These are phyloP conservation scores for Leccinum ochraceum DNA, from an alignment of 768 basidiomycete genomes.

Conservation along the genomic window DNA sequence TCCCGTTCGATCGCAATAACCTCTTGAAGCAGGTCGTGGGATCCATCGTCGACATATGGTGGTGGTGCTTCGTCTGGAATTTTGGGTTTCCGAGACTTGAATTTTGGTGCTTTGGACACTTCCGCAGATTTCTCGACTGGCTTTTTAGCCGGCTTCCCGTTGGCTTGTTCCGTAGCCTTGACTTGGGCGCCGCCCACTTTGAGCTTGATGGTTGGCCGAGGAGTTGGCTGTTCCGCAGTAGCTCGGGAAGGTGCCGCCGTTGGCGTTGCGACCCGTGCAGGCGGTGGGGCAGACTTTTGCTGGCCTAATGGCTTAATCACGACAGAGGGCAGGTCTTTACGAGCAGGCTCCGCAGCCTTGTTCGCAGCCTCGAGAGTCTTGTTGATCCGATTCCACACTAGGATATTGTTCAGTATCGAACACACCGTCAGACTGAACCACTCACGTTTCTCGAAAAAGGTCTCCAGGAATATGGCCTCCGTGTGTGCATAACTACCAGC, in stretches of 20 bases:
- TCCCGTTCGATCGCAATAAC: conserved; percentile 78
- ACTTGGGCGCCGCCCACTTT: conserved; percentile 52
- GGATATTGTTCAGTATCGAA: conserved; percentile 8
- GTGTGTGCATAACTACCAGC: conserved; percentile 70
- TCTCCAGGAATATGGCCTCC: conserved; percentile 74
- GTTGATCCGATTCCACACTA: conserved; percentile 88
- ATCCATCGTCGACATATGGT: conserved; percentile 78
- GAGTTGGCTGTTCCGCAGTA: conserved; percentile 34
- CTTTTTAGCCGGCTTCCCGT: conserved; percentile 30
- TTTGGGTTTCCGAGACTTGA: conserved; percentile 46
- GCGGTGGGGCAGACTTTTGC: conserved; percentile 18
- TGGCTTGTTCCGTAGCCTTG: conserved; percentile 35
- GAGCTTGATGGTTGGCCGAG: conserved; percentile 66
- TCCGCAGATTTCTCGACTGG: conserved; percentile 29
- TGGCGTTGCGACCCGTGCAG: conserved; percentile 10
- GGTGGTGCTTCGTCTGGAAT: conserved; percentile 52
- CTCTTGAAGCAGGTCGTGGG: conserved; percentile 77
- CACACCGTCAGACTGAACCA: conserved; percentile 16
- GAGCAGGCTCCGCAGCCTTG: conserved; percentile 38
- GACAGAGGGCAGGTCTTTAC: conserved; percentile 28
- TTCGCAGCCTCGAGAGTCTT: conserved; percentile 75
- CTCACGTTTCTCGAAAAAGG: conserved; percentile 85
- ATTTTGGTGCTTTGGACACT: conserved; percentile 39
- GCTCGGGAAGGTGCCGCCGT: conserved; percentile 16
- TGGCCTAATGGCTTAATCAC: conserved; percentile 25